These are phyloP conservation scores for Didymellaceae sp. DNA, from an alignment of 2,329 filamentous ascomycete species.

Conservation along the genomic window DNA sequence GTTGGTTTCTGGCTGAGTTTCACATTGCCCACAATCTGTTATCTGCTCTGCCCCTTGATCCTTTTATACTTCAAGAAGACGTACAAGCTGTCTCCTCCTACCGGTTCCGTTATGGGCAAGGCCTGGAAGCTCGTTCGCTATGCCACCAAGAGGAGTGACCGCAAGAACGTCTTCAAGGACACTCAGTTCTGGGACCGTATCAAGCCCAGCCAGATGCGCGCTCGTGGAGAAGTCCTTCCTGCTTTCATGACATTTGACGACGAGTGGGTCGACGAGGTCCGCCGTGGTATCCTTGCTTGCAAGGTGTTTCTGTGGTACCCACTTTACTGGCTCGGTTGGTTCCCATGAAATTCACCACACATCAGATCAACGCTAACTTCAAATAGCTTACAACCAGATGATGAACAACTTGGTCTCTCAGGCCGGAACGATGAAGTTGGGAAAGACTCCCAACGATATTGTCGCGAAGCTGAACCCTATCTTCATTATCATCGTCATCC, in stretches of 20 bases:
- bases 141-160: conserved; percentile 40
- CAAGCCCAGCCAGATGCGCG: conserved; percentile 60
- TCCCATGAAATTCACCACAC: background rate
- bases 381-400: conserved; percentile 53
- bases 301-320: conserved; percentile 66
- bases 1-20: conserved; percentile 78
- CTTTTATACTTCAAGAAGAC: conserved; percentile 67
- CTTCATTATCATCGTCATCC: conserved; percentile 71
- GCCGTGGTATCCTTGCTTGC: conserved; percentile 61
- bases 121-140: conserved; percentile 66
- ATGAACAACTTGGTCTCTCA: conserved; percentile 72
- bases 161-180: conserved; percentile 34
- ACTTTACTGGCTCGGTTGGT: conserved; percentile 31
- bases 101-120: conserved; percentile 73
- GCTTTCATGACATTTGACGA: conserved; percentile 82
- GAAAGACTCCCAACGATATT: conserved; percentile 78
- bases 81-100: conserved; percentile 70
- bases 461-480: conserved; percentile 79
- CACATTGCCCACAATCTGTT: conserved; percentile 70
- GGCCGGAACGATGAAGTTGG: conserved; percentile 69
- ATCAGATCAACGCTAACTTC: background rate
- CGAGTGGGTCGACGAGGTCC: conserved; percentile 78
- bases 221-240: conserved; percentile 58
- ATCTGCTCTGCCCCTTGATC: conserved; percentile 65
- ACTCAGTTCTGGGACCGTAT: conserved; percentile 64